Conservation (phyloP, 2,329 filamentous ascomycete species). For the Esteya vermicola region DNA sequence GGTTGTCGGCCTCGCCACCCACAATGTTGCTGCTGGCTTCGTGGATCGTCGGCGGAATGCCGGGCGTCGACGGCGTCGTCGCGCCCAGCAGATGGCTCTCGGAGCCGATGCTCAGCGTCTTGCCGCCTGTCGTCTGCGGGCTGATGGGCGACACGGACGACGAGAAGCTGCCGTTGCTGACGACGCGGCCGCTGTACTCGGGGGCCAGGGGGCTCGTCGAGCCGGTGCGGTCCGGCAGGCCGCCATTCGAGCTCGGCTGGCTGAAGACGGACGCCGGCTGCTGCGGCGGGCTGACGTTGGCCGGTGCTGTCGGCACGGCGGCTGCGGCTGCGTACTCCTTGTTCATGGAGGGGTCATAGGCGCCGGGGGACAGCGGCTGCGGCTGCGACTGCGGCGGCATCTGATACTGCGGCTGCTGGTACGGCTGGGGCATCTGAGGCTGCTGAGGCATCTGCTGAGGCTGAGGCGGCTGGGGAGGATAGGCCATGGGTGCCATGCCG, state of each 20-base stretch:
- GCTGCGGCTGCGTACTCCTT: not conserved
- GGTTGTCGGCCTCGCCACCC: conserved; percentile 5
- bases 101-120: not conserved
- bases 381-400: not conserved
- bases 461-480: too few relatives aligned
- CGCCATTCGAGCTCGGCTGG: not conserved
- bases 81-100: not conserved
- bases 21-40: conserved; percentile 8
- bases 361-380: not conserved
- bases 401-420: conserved; percentile 1
- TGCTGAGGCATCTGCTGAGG: too few relatives aligned
- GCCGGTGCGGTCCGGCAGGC: conserved; percentile 4
- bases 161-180: conserved; percentile 4
- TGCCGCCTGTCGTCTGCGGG: conserved; percentile 6
- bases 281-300: not conserved
- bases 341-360: not conserved
- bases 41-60: conserved; percentile 9
- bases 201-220: conserved; percentile 5
- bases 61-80: not conserved
- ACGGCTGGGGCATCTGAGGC: not conserved
- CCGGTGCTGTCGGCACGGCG: not conserved
- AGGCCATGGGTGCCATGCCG: too few relatives aligned
- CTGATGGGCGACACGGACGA: conserved; percentile 3
- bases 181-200: conserved; percentile 6
- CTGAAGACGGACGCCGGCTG: not conserved